These are phyloP conservation scores for Barnettozyma botsteinii DNA, from an alignment of 805 yeast species.

Conservation along the genomic window DNA sequence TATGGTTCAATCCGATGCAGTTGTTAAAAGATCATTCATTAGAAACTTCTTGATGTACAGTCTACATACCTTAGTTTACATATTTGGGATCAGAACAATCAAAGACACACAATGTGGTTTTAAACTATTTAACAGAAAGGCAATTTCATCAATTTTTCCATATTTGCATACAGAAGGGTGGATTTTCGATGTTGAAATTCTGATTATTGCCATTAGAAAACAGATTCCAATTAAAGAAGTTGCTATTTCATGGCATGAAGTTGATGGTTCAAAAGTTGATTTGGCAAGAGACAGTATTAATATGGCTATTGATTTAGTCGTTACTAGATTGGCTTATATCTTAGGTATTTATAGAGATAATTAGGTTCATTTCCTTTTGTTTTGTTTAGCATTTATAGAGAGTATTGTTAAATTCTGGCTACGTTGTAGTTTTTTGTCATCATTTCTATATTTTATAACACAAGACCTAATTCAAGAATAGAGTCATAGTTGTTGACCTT, in stretches of 20 bases:
- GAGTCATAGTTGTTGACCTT: no score
- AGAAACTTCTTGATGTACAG: conserved; percentile 92
- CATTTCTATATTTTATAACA: not conserved
- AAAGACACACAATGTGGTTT: conserved; percentile 98
- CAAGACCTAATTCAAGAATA: no score
- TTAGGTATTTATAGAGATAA: conserved; percentile 67
- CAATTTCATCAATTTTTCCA: conserved; percentile 68
- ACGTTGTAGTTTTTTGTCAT: not conserved
- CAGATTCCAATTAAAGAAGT: conserved; percentile 64
- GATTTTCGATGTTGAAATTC: conserved; percentile 95
- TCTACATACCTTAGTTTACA: conserved; percentile 74
- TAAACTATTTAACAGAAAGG: conserved; percentile 75
- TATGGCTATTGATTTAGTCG: conserved; percentile 92
- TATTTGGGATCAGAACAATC: conserved; percentile 83
- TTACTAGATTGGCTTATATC: conserved; percentile 82
- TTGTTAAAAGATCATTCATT: conserved; percentile 84
- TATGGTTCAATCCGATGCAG: conserved; percentile 93
- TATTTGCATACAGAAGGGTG: conserved; percentile 95
- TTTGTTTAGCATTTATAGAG: not conserved
- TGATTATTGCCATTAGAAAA: conserved; percentile 74
- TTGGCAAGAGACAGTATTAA: conserved; percentile 83
- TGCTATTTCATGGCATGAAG: conserved; percentile 95
- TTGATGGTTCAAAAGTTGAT: conserved; percentile 90
- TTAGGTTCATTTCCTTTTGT: not conserved
- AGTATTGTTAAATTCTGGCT: not conserved